Evolutionary conservation across 371 early-diverging fungal genomes (phyloP).

Genomic region (Nematocida major): DNA sequence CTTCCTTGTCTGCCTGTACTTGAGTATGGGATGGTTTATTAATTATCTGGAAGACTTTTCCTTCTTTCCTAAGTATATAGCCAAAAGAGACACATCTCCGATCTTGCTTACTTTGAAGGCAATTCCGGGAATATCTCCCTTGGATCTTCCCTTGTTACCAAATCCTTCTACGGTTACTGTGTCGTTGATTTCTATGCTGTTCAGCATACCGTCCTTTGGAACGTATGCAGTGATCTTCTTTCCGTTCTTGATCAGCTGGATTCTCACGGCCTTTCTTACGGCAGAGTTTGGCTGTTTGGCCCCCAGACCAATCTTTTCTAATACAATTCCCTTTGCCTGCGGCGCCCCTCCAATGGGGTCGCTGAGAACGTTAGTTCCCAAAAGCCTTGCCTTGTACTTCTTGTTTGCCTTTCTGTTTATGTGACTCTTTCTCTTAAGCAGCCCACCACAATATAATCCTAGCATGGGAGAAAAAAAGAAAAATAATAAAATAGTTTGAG

Average conservation of each 20-base stretch:
- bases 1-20: neutral
- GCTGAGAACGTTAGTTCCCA: constrained; percentile 90
- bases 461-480: constrained; percentile 63
- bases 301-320: constrained; percentile 95
- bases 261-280: constrained; percentile 99
- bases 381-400: constrained; percentile 89
- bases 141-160: constrained; percentile 71
- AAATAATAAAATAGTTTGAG: constrained; percentile 25
- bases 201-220: constrained; percentile 98
- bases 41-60: constrained; percentile 89
- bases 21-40: constrained; percentile 20
- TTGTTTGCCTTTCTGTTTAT: constrained; percentile 96
- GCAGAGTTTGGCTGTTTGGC: constrained; percentile 99
- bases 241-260: constrained; percentile 98
- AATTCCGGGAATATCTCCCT: constrained; percentile 99
- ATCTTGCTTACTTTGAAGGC: constrained; percentile 99
- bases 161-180: constrained; percentile 64
- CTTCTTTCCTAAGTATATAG: constrained; percentile 99
- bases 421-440: constrained; percentile 85
- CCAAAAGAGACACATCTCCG: constrained; percentile 92
- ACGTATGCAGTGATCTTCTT: constrained; percentile 99
- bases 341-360: constrained; percentile 88
- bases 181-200: constrained; percentile 88
- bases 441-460: constrained; percentile 94
- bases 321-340: constrained; percentile 98